Evolutionary conservation across 805 yeast species (phyloP).

Genomic region (Ogataea saltuana): DNA sequence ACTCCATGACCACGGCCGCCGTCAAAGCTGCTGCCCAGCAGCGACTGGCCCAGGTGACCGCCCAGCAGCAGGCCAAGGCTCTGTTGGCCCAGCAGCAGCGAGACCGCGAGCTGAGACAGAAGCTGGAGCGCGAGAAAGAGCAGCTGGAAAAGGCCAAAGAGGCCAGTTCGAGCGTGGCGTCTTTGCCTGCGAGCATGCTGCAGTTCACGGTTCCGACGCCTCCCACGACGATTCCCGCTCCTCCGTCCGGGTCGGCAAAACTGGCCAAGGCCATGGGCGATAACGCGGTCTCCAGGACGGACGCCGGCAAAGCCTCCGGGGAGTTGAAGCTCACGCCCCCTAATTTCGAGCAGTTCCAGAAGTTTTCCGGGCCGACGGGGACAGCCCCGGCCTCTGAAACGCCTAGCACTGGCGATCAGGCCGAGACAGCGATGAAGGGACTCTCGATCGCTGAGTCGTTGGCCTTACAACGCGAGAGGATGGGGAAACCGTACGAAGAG

Average conservation of each 20-base stretch:
- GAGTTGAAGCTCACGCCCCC: slow-evolving; percentile 9
- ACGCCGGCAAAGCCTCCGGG: slow-evolving; percentile 1
- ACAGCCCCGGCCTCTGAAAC: slow-evolving; percentile 8
- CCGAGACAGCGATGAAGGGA: slow-evolving; percentile 25
- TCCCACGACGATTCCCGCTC: slow-evolving; percentile 15
- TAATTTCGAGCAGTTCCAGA: slow-evolving; percentile 22
- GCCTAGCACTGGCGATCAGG: neutral
- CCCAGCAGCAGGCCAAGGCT: slow-evolving; percentile 22
- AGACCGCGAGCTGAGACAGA: slow-evolving; percentile 20
- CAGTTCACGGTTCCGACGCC: slow-evolving; percentile 21
- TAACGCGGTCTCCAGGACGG: too few species aligned
- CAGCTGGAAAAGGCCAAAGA: slow-evolving; percentile 3
- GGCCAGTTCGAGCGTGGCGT: slow-evolving; percentile 4
- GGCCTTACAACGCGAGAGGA: slow-evolving; percentile 52
- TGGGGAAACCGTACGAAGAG: slow-evolving; percentile 26
- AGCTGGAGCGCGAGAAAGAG: slow-evolving; percentile 14
- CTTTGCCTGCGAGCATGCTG: slow-evolving; percentile 16
- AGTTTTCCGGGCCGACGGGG: slow-evolving; percentile 22
- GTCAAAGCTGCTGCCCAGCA: slow-evolving; percentile 28
- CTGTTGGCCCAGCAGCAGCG: slow-evolving; percentile 21
- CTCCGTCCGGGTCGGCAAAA: too few species aligned
- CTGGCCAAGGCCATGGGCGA: too few species aligned
- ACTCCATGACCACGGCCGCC: slow-evolving; percentile 26
- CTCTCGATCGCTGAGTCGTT: slow-evolving; percentile 61
- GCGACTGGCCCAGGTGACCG: slow-evolving; percentile 27